Conservation (phyloP, 805 yeast genomes). For the Candida mattraensis region DNA sequence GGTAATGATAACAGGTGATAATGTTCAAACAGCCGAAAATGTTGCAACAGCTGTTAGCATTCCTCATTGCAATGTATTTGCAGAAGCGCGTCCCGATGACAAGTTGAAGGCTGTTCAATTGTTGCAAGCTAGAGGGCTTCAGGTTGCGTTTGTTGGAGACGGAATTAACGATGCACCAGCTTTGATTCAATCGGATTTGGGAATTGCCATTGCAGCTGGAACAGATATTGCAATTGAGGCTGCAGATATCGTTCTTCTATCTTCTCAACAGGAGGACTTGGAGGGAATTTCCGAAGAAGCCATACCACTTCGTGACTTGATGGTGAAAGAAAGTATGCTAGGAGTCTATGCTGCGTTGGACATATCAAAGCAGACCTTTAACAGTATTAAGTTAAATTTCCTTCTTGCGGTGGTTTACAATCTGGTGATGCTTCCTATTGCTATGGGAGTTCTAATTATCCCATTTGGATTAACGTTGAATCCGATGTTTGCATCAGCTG, state of each 20-base stretch:
- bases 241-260: constrained; percentile 85
- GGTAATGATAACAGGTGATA: constrained; percentile 92
- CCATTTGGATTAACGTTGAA: constrained; percentile 77
- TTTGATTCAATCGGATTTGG: constrained; percentile 80
- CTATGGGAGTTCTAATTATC: constrained; percentile 82
- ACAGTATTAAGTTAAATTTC: constrained; percentile 76
- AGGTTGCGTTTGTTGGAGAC: constrained; percentile 91
- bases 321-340: constrained; percentile 33
- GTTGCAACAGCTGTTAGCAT: constrained; percentile 73
- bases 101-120: constrained; percentile 67
- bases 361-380: constrained; percentile 68
- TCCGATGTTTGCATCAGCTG: constrained; percentile 86
- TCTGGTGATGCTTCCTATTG: constrained; percentile 82
- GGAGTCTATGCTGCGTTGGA: constrained; percentile 64
- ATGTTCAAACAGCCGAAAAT: constrained; percentile 54
- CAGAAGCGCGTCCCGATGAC: constrained; percentile 74
- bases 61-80: constrained; percentile 59
- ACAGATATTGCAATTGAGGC: constrained; percentile 96
- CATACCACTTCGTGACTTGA: constrained; percentile 17
- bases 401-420: constrained; percentile 87
- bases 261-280: constrained; percentile 30
- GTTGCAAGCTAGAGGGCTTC: constrained; percentile 45
- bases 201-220: constrained; percentile 89
- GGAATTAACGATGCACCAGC: constrained; percentile 99
- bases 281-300: constrained; percentile 17